phyloP scores from a whole-genome alignment of 306 rosid genomes.

The Datisca glomerata region DNA sequence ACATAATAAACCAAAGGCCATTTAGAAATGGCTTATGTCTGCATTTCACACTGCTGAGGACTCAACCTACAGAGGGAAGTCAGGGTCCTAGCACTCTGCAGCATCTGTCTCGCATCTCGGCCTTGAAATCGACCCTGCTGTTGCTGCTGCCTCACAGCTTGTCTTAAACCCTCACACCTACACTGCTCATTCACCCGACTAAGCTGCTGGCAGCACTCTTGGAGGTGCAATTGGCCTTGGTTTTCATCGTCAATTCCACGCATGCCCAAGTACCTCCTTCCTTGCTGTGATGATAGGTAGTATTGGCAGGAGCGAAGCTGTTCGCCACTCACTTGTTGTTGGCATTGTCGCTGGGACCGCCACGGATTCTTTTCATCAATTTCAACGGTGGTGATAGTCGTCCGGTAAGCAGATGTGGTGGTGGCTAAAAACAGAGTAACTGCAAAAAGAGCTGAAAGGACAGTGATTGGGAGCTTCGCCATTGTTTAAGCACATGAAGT shows the following conservation, averaged over 20 bases:
- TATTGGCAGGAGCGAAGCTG: background rate
- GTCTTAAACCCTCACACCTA: conserved; percentile 20
- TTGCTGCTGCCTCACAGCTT: conserved; percentile 2
- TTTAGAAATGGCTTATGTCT: too few species aligned
- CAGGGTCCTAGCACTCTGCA: background rate
- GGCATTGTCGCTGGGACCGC: background rate
- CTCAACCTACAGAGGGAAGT: background rate
- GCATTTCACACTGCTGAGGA: background rate
- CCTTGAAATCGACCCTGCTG: background rate
- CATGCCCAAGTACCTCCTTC: background rate
- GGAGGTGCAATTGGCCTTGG: background rate
- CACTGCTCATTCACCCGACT: conserved; percentile 1
- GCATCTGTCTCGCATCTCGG: background rate
- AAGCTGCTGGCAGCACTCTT: conserved; percentile 15
- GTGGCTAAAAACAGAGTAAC: background rate
- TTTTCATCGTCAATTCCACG: background rate
- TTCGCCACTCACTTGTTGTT: background rate
- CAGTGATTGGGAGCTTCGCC: background rate
- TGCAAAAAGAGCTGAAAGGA: conserved; percentile 7
- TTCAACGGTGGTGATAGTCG: conserved; percentile 8
- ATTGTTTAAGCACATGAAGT: too few species aligned
- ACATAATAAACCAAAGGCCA: too few species aligned
- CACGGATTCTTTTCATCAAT: background rate
- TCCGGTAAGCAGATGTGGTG: conserved; percentile 7
- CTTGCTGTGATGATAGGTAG: background rate